Evolutionary conservation across 257 asterid species (phyloP), one percentile per base, ranked within the genome.

Genomic region (Fraxinus quadrangulata): DNA sequence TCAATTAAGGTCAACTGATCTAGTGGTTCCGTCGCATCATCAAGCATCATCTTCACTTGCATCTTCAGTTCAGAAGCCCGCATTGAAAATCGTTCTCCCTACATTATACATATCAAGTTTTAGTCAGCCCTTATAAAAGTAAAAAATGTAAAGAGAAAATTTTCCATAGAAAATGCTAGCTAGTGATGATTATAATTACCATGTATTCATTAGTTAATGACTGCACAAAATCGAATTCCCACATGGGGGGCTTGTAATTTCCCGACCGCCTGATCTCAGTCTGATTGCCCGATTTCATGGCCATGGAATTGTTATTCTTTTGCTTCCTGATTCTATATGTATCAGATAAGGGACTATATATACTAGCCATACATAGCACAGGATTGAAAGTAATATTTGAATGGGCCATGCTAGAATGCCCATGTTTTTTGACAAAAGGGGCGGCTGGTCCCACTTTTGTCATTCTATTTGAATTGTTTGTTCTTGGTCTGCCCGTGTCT

Each of bases 191-290:
- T n/a, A 40, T 42, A 28, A 12, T 5, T 77, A 88, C 92, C 71
- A 36, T 47, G 47, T 85, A 85, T 45, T 65, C 80, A 56, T 66
- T 85, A 67, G 61, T 79, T 30, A 87, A 65, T 0, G 87, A 87
- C 67, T 85, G 91, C 65, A 89, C 77, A 70, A 23, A 78, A 61
- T 82, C 80, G 47, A 73, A 83, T 28, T 66, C 82, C 89, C 91
- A 85, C 11, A 67, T n/a, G 13, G 89, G 23, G 74, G 89, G 86
- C 67, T 77, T 74, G 65, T 89, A 89, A 78, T 89, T 87, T 61
- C 87, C 91, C 1, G 89, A 82, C 17, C 92, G 83, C 11, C 85
- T 28, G 51, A 77, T 14, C 63, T 17, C 63, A 54, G 24, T 54
- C 63, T 54, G 24, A 54, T 54, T 54, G 24, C 9, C 3, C 5